phyloP scores from a whole-genome alignment of 768 basidiomycete genomes.

The Panus rudis region DNA sequence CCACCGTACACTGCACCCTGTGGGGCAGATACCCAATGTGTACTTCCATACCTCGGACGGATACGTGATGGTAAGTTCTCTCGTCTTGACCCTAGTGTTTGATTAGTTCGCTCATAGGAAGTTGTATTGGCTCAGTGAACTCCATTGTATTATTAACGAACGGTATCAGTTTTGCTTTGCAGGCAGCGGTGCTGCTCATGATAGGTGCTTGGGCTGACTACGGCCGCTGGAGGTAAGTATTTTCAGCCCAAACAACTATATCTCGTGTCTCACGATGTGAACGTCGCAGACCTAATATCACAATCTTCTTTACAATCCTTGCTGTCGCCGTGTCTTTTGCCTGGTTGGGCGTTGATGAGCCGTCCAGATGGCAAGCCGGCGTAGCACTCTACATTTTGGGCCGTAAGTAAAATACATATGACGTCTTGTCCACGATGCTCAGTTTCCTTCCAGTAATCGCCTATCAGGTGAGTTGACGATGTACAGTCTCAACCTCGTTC shows the following conservation, averaged over 20 bases:
- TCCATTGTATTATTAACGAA: slow-evolving; percentile 75
- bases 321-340: slow-evolving; percentile 66
- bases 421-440: slow-evolving; percentile 2
- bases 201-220: slow-evolving; percentile 82
- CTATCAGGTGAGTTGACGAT: slow-evolving; percentile 44
- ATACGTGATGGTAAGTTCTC: slow-evolving; percentile 48
- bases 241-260: too few species aligned
- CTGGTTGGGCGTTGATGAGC: slow-evolving; percentile 68
- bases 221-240: slow-evolving; percentile 60
- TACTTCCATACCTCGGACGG: slow-evolving; percentile 57
- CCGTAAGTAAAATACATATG: slow-evolving; percentile 32
- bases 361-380: slow-evolving; percentile 57
- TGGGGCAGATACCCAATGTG: slow-evolving; percentile 42
- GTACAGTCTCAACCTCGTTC: background rate
- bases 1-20: slow-evolving; percentile 50
- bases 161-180: slow-evolving; percentile 72
- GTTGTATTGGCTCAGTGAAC: slow-evolving; percentile 40
- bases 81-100: background rate
- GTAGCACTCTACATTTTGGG: slow-evolving; percentile 59
- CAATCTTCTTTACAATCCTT: slow-evolving; percentile 63
- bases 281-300: slow-evolving; percentile 59
- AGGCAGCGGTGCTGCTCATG: slow-evolving; percentile 55
- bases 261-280: background rate
- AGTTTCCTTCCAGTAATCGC: slow-evolving; percentile 46
- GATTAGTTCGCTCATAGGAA: background rate